A percentile compares a stretch with the other conserved stretches of the same genome.
Conservation (phyloP, 306 rosid species). For the Acacia confusa region DNA sequence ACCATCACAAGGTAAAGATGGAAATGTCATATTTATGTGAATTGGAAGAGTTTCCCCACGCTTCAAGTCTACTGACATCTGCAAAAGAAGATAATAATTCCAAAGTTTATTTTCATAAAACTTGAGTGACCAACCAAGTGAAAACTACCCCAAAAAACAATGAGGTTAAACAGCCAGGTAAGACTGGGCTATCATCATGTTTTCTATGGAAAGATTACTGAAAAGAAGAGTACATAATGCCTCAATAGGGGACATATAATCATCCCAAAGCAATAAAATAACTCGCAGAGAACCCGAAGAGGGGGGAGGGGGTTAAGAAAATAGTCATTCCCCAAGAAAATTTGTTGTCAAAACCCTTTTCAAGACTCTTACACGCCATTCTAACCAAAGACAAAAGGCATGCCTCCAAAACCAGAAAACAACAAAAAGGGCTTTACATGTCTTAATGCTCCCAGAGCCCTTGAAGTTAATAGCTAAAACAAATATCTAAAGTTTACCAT, state of each 20-base stretch:
- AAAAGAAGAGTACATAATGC: background rate
- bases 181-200: background rate
- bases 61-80: slow-evolving; percentile 96
- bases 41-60: slow-evolving; percentile 98
- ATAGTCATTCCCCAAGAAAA: background rate
- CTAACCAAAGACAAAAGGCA: background rate
- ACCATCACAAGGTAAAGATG: slow-evolving; percentile 97
- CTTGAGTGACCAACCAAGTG: background rate
- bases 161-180: background rate
- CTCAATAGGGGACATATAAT: background rate
- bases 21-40: slow-evolving; percentile 91
- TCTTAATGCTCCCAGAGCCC: background rate
- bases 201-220: background rate
- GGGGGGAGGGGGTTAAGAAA: background rate
- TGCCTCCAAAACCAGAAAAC: background rate
- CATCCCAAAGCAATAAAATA: background rate
- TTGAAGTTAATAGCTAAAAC: background rate
- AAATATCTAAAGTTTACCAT: background rate
- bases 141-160: background rate
- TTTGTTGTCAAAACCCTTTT: background rate
- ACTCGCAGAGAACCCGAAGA: background rate
- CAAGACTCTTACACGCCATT: background rate
- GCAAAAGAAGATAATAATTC: slow-evolving; percentile 27
- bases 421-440: background rate
- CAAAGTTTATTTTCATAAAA: slow-evolving; percentile 1